Evolutionary conservation across 495 filamentous ascomycete genomes (phyloP).

Genomic region (Daldinia loculata): DNA sequence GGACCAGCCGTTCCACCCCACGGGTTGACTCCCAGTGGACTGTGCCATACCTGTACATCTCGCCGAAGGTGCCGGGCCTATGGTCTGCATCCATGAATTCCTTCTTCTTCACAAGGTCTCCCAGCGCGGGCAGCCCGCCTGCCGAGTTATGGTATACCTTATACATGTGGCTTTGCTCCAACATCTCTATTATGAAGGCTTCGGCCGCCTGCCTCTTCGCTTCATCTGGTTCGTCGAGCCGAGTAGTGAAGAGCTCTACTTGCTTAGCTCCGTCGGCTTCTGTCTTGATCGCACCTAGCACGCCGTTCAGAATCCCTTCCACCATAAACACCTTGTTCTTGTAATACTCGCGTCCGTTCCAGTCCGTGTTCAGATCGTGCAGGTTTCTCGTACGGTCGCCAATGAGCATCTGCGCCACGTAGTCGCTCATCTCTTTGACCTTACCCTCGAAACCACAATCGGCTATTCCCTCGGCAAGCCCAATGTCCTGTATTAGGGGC

Average conservation of each 20-base stretch:
- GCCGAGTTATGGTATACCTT: constrained; percentile 44
- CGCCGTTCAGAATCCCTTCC: constrained; percentile 18
- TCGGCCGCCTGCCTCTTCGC: constrained; percentile 31
- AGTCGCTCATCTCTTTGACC: constrained; percentile 39
- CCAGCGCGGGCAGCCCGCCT: constrained; percentile 34
- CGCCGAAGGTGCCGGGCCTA: constrained; percentile 49
- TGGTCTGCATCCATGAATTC: constrained; percentile 44
- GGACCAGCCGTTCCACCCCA: not conserved
- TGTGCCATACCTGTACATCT: constrained; percentile 48
- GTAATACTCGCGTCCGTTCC: constrained; percentile 43
- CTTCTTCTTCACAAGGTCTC: constrained; percentile 42
- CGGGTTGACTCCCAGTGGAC: not conserved
- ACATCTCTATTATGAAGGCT: constrained; percentile 35
- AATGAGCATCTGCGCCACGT: constrained; percentile 43
- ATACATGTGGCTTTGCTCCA: constrained; percentile 41
- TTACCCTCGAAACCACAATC: constrained; percentile 28
- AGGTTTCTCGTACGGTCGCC: constrained; percentile 43
- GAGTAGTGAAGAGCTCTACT: constrained; percentile 40
- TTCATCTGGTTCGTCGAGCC: constrained; percentile 12
- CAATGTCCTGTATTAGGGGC: constrained; percentile 46
- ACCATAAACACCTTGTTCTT: constrained; percentile 36
- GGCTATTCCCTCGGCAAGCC: constrained; percentile 28
- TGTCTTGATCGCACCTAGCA: constrained; percentile 37
- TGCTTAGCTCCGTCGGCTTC: constrained; percentile 36
- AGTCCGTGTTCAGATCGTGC: constrained; percentile 38